A percentile compares a stretch with the other conserved stretches of the same genome.
Conservation (phyloP, 257 asterid species). For the Salvia rosmarinus region DNA sequence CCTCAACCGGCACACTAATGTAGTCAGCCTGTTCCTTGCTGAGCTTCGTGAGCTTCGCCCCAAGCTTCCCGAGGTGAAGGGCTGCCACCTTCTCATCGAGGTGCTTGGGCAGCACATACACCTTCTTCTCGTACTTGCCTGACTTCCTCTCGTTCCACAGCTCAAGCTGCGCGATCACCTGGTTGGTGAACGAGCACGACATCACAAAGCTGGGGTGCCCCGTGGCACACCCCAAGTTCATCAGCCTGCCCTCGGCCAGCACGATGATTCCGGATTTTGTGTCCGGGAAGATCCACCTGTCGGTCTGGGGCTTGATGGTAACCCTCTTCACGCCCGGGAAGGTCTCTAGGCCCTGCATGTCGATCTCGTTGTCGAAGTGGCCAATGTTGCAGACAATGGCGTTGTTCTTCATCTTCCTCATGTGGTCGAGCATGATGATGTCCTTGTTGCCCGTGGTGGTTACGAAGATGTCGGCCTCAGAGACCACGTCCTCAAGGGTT, state of each 20-base stretch:
- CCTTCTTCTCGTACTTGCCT: conserved; percentile 38
- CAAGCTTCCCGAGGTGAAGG: conserved; percentile 38
- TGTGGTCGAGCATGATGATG: conserved; percentile 41
- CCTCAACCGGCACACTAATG: conserved; percentile 36
- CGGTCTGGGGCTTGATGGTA: conserved; percentile 44
- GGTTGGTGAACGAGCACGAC: conserved; percentile 45
- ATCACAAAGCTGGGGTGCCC: conserved; percentile 43
- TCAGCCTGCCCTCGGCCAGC: conserved; percentile 39
- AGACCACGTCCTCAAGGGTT: conserved; percentile 34
- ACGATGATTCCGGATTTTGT: conserved; percentile 33
- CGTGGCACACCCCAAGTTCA: conserved; percentile 42
- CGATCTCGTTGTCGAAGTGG: conserved; percentile 44
- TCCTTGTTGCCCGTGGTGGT: conserved; percentile 46
- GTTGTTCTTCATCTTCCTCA: conserved; percentile 43
- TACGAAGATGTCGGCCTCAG: conserved; percentile 40
- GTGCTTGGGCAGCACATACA: conserved; percentile 40
- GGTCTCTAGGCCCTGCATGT: conserved; percentile 43
- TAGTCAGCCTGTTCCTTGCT: conserved; percentile 42
- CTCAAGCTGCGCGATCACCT: conserved; percentile 41
- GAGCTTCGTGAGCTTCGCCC: conserved; percentile 42
- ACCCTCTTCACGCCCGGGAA: conserved; percentile 40
- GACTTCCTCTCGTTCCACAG: conserved; percentile 42
- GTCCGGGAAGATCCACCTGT: conserved; percentile 39
- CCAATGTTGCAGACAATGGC: conserved; percentile 45
- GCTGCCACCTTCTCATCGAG: conserved; percentile 40